Percentiles rank a stretch among this genome's conserved stretches.
Conservation (phyloP, 169 alveolate genomes). For the Toxoplasma gondii region DNA sequence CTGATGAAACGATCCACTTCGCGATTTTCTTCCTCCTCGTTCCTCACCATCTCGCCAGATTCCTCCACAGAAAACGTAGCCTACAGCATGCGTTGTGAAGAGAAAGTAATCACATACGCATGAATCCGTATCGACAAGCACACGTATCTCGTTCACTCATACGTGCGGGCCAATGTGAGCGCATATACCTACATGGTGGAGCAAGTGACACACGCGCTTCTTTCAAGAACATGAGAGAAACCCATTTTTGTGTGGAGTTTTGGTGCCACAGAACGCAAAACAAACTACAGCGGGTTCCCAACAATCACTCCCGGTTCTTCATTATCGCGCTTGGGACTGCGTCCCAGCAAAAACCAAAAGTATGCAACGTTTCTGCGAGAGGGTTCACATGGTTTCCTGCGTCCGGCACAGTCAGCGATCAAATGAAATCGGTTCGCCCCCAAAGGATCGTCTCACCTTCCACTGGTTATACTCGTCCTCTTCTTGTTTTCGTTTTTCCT, state of each 20-base stretch:
- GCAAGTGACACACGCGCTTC: too few relatives aligned
- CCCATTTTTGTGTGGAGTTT: too few relatives aligned
- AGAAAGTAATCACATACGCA: background rate
- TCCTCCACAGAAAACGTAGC: constrained; percentile 18
- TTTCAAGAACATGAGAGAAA: too few relatives aligned
- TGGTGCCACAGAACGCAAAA: too few relatives aligned
- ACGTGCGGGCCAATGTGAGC: background rate
- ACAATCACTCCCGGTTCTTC: too few relatives aligned
- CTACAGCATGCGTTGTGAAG: background rate
- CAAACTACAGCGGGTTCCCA: too few relatives aligned
- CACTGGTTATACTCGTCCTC: constrained; percentile 13
- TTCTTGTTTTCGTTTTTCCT: background rate
- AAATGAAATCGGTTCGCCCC: too few relatives aligned
- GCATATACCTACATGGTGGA: background rate
- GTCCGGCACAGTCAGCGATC: too few relatives aligned
- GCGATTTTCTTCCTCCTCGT: constrained; percentile 26
- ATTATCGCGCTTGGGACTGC: too few relatives aligned
- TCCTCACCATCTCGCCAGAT: background rate
- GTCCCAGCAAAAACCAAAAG: too few relatives aligned
- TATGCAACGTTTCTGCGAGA: too few relatives aligned
- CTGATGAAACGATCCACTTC: background rate
- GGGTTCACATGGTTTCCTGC: too few relatives aligned
- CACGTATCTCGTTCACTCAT: background rate
- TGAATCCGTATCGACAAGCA: background rate
- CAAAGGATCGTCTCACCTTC: constrained; percentile 4